Evolutionary conservation across 176 grass and related monocot genomes (phyloP).

Genomic region (Lolium rigidum): DNA sequence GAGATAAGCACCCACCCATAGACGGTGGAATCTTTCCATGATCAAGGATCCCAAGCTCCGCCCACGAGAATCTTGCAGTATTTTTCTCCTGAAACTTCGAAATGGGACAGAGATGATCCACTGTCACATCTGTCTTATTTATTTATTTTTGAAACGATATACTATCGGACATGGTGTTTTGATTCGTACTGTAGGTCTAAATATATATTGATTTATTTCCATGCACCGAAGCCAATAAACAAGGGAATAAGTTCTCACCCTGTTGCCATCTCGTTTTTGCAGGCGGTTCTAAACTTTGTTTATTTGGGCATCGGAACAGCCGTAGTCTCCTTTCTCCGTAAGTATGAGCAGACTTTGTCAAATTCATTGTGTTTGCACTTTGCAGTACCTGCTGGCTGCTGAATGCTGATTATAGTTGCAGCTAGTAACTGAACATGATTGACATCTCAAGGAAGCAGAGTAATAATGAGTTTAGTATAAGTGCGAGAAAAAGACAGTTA

Average conservation of each 20-base stretch:
- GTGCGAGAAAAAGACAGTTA: not conserved
- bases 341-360: slow-evolving; percentile 32
- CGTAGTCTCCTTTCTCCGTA: slow-evolving; percentile 61
- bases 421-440: slow-evolving; percentile 14
- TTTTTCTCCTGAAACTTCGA: not conserved
- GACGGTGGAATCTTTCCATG: slow-evolving; percentile 21
- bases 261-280: slow-evolving; percentile 21
- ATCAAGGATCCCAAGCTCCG: not conserved
- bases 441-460: not conserved
- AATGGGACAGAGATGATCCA: not conserved
- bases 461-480: slow-evolving; percentile 9
- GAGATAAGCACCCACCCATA: slow-evolving; percentile 11
- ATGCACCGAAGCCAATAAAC: not conserved
- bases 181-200: too few relatives aligned
- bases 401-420: not conserved
- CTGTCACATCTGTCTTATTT: too few relatives aligned
- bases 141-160: too few relatives aligned
- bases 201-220: not conserved
- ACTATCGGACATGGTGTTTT: too few relatives aligned
- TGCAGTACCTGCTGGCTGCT: not conserved
- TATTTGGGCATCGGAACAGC: slow-evolving; percentile 59
- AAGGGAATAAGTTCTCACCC: slow-evolving; percentile 13
- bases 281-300: slow-evolving; percentile 63
- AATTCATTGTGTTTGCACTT: not conserved
- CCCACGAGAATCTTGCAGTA: not conserved